Evolutionary conservation across 169 alveolate genomes (phyloP), one percentile per base, ranked within the genome.

Genomic region (Plasmodium reichenowi): DNA sequence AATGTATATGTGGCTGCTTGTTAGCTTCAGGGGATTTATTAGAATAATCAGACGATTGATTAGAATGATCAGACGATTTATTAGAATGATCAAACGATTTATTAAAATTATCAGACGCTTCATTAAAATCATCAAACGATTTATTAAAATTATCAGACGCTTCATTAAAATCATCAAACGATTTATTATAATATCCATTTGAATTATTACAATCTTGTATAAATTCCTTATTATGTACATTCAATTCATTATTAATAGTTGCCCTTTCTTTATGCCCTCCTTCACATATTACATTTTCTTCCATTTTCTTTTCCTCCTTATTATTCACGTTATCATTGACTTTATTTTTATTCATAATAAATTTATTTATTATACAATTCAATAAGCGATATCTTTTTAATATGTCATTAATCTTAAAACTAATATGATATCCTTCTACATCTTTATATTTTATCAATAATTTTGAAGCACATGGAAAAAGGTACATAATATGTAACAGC

Each of bases 401-500:
- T 67, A 59, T 12, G 38, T 24, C 70, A 60, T 80, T 67, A 62
- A 80, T 80, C 56, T 80, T 80, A 29, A 54, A 80, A 26, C 90
- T 52, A 9, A 80, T 56, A 26, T 80, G 67, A 24, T 67, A 60
- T 38, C 90, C 90, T 17, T 80, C 90, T 54, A 80, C 26, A 60
- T 80, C 90, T 22, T 62, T 80, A 80, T 80, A 80, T 59, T 80
- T 80, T 52, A 68, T 24, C 29, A 80, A 13, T 38, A 80, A 80
- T 47, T 80, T 80, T 45, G 67, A 67, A 8, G 80, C 52, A 47
- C 90, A 80, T 17, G 90, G 90, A 32, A 80, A 80, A 67, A 80
- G 67, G 45, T 67, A 80, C 60, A 80, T 54, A 67, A 80, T 80
- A 43, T 80, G 66, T 80, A 80, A 38, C 66, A 80, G 56, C 2